These are phyloP conservation scores for Gaultheria prostrata DNA, from an alignment of 148 eudicot species.

Conservation along the genomic window DNA sequence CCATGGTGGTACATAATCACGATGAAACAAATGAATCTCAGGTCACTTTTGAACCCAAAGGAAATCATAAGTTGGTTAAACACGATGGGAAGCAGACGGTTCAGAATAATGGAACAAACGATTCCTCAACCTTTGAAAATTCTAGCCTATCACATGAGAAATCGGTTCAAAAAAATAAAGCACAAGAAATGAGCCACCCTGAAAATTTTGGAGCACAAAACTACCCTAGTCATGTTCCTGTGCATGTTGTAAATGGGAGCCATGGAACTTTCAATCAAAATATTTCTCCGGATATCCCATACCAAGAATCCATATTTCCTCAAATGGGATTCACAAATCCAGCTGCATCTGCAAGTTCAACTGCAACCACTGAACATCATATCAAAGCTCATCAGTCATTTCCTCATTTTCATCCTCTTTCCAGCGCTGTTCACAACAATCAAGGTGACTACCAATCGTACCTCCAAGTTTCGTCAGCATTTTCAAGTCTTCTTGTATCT, in stretches of 20 bases:
- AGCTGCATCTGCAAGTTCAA: constrained; percentile 42
- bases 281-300: constrained; percentile 45
- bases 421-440: constrained; percentile 36
- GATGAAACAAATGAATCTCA: constrained; percentile 38
- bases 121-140: constrained; percentile 20
- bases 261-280: constrained; percentile 37
- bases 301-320: constrained; percentile 46
- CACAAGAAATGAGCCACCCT: constrained; percentile 25
- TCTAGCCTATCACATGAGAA: constrained; percentile 23
- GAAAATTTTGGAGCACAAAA: constrained; percentile 29
- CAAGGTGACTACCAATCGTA: constrained; percentile 59
- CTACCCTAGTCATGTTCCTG: constrained; percentile 75
- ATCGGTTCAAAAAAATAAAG: constrained; percentile 17
- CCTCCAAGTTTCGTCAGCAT: constrained; percentile 60
- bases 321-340: constrained; percentile 47
- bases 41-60: constrained; percentile 31
- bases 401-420: constrained; percentile 56
- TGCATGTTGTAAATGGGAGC: constrained; percentile 82
- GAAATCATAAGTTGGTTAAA: constrained; percentile 24
- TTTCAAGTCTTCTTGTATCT: constrained; percentile 77
- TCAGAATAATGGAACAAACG: constrained; percentile 36
- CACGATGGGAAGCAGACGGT: constrained; percentile 35
- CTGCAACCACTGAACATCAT: constrained; percentile 51
- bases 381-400: constrained; percentile 46
- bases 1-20: constrained; percentile 25